Evolutionary conservation across 2,329 filamentous ascomycete species (phyloP).

Genomic region (Ophiosphaerella korrae): DNA sequence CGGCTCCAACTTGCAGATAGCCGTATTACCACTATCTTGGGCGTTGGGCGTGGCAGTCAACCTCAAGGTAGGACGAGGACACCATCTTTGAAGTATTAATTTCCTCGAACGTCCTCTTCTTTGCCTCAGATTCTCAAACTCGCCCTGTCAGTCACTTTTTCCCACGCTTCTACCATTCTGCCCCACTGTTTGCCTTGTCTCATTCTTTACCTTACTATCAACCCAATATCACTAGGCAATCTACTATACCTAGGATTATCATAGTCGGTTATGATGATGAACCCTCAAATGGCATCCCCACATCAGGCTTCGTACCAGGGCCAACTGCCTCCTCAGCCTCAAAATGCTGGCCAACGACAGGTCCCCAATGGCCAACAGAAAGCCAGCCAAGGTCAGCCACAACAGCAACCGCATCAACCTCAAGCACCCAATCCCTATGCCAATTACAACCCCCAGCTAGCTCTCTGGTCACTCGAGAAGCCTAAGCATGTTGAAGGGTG

Average conservation of each 20-base stretch:
- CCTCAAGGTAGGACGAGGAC: constrained; percentile 9
- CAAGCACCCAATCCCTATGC: constrained; percentile 7
- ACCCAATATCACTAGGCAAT: not conserved
- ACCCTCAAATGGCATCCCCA: constrained; percentile 12
- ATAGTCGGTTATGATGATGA: constrained; percentile 7
- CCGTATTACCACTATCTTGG: constrained; percentile 13
- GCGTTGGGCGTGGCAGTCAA: constrained; percentile 6
- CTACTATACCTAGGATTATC: not conserved
- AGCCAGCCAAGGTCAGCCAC: constrained; percentile 11
- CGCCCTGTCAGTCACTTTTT: constrained; percentile 10
- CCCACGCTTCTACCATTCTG: not conserved
- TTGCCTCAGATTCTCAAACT: constrained; percentile 13
- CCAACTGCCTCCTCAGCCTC: constrained; percentile 16
- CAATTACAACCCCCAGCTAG: constrained; percentile 27
- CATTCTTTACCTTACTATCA: not conserved
- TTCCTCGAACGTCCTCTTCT: constrained; percentile 15
- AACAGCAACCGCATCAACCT: too few species aligned
- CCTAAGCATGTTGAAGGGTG: constrained; percentile 25
- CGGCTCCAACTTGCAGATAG: constrained; percentile 14
- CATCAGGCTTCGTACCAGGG: constrained; percentile 14
- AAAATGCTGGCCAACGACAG: constrained; percentile 26
- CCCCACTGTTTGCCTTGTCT: not conserved
- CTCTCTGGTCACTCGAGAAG: constrained; percentile 34
- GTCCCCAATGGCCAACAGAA: constrained; percentile 15
- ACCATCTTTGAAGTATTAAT: constrained; percentile 16